These are phyloP conservation scores for Mycena kentingensis DNA, from an alignment of 768 basidiomycete genomes.

Conservation along the genomic window DNA sequence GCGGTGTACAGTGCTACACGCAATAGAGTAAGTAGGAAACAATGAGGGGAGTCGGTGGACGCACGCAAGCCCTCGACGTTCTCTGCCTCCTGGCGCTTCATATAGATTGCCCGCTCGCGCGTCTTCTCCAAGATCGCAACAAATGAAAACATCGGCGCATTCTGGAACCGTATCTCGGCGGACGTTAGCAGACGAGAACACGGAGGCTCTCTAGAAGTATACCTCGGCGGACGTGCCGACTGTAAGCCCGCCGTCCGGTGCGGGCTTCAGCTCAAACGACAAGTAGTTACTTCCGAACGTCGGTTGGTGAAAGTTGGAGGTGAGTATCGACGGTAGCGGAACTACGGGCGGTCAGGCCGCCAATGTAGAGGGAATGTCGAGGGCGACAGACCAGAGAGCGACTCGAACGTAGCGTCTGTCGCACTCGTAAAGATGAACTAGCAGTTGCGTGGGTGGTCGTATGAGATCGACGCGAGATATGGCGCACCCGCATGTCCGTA, in stretches of 20 bases:
- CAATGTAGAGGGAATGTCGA: slow-evolving; percentile 3
- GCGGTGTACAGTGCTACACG: slow-evolving; percentile 50
- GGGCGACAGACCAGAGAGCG: slow-evolving; percentile 38
- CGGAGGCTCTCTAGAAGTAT: slow-evolving; percentile 63
- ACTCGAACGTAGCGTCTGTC: slow-evolving; percentile 40
- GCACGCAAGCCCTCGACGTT: slow-evolving; percentile 65
- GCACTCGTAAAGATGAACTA: slow-evolving; percentile 67
- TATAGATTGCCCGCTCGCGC: slow-evolving; percentile 72
- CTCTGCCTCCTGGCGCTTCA: slow-evolving; percentile 62
- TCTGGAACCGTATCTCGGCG: slow-evolving; percentile 67
- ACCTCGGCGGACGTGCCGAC: slow-evolving; percentile 67
- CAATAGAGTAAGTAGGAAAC: neutral
- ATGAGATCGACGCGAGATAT: slow-evolving; percentile 2
- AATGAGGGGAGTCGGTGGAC: slow-evolving; percentile 30
- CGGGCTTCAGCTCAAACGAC: slow-evolving; percentile 64
- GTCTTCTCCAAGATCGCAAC: slow-evolving; percentile 74
- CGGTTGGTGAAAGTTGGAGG: slow-evolving; percentile 76
- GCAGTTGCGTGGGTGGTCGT: slow-evolving; percentile 1
- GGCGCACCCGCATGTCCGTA: slow-evolving; percentile 72
- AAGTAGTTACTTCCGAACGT: slow-evolving; percentile 71
- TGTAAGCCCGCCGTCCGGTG: slow-evolving; percentile 65
- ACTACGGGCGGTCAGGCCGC: slow-evolving; percentile 33
- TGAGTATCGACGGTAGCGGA: slow-evolving; percentile 64
- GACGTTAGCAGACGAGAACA: slow-evolving; percentile 76
- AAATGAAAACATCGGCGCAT: slow-evolving; percentile 73